Percentiles rank a stretch among this genome's conserved stretches.
Conservation (phyloP, 805 yeast genomes). For the Peterozyma toletana region DNA sequence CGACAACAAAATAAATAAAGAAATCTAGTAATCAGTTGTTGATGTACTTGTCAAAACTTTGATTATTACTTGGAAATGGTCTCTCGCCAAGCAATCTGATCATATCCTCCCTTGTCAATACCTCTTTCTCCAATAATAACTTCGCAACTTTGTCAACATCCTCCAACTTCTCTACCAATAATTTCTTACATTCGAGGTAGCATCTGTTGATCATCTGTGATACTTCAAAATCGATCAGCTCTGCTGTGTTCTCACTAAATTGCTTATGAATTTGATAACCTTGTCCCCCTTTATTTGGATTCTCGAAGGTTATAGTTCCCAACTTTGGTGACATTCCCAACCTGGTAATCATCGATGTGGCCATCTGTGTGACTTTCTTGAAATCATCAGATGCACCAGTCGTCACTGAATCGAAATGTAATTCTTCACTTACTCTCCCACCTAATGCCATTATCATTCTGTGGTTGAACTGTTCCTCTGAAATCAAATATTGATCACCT, state of each 20-base stretch:
- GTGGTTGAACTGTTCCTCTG: slow-evolving; percentile 73
- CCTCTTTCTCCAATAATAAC: slow-evolving; percentile 79
- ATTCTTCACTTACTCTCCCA: slow-evolving; percentile 93
- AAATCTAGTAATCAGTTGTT: no score
- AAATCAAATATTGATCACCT: slow-evolving; percentile 77
- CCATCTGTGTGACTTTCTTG: slow-evolving; percentile 91
- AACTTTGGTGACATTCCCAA: slow-evolving; percentile 87
- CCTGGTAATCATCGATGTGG: slow-evolving; percentile 85
- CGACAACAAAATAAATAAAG: no score
- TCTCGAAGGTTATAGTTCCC: slow-evolving; percentile 79
- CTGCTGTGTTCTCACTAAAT: slow-evolving; percentile 82
- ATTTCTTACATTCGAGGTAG: slow-evolving; percentile 59
- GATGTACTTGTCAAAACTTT: slow-evolving; percentile 74
- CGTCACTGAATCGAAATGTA: slow-evolving; percentile 86
- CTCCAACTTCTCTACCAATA: slow-evolving; percentile 61
- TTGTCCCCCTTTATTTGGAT: slow-evolving; percentile 55
- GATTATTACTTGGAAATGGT: slow-evolving; percentile 86
- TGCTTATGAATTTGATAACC: slow-evolving; percentile 57
- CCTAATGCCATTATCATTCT: slow-evolving; percentile 97
- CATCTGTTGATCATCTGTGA: slow-evolving; percentile 71
- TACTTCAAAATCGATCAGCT: slow-evolving; percentile 76
- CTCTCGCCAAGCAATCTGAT: slow-evolving; percentile 81
- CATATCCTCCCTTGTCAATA: slow-evolving; percentile 91
- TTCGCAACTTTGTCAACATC: slow-evolving; percentile 86
- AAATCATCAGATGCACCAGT: slow-evolving; percentile 97